phyloP scores from a whole-genome alignment of 176 grass and related monocot species.

The Carex littledalei region DNA sequence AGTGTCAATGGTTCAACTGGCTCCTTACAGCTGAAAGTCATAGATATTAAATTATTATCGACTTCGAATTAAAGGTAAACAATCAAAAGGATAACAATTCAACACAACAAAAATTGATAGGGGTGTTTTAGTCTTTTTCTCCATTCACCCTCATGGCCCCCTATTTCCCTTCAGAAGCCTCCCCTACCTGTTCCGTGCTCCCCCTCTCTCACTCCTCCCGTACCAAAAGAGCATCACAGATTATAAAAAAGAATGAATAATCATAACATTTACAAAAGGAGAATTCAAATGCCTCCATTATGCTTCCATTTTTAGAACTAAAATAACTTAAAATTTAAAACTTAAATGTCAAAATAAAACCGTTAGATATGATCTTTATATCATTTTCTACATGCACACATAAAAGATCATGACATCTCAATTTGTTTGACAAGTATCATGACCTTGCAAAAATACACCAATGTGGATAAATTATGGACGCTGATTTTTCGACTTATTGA shows the following conservation, averaged over 20 bases:
- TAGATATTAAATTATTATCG: slow-evolving; percentile 19
- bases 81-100: slow-evolving; percentile 8
- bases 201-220: background rate
- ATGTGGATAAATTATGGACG: too few species aligned
- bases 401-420: too few species aligned
- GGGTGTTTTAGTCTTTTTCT: background rate
- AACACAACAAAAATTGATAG: background rate
- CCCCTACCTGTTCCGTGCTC: background rate
- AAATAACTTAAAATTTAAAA: too few species aligned
- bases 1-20: slow-evolving; percentile 74
- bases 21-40: slow-evolving; percentile 76
- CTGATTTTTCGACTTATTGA: too few species aligned
- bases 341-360: too few species aligned
- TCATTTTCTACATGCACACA: too few species aligned
- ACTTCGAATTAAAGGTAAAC: background rate
- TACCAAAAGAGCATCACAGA: background rate
- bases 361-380: too few species aligned
- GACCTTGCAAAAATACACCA: too few species aligned
- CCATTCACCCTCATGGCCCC: background rate
- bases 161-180: background rate
- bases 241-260: background rate
- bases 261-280: background rate
- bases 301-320: too few species aligned
- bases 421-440: too few species aligned
- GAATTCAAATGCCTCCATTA: too few species aligned